These are phyloP conservation scores for Sonneratia caseolaris DNA, from an alignment of 345 rosid genomes.

Conservation along the genomic window DNA sequence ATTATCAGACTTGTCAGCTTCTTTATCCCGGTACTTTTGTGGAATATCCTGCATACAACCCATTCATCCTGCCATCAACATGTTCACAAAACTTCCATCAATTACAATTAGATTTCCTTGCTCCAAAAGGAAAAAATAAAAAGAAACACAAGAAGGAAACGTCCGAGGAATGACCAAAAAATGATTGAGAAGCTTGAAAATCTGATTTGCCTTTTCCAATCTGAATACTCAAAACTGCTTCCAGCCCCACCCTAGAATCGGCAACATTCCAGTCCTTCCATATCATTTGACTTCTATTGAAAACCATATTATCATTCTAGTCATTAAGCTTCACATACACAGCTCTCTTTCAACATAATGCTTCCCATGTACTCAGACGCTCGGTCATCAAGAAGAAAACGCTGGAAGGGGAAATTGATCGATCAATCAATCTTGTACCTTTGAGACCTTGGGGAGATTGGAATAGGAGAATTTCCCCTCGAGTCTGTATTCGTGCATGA, in stretches of 20 bases:
- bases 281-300: neutral
- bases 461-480: slow-evolving; percentile 71
- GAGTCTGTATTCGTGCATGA: slow-evolving; percentile 87
- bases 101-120: neutral
- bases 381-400: too few relatives aligned
- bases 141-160: too few relatives aligned
- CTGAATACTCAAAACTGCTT: neutral
- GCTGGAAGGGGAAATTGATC: too few relatives aligned
- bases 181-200: too few relatives aligned
- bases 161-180: too few relatives aligned
- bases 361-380: neutral
- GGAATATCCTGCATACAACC: slow-evolving; percentile 87
- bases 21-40: slow-evolving; percentile 52
- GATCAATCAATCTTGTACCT: slow-evolving; percentile 23
- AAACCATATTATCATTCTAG: neutral
- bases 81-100: neutral
- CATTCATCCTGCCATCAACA: slow-evolving; percentile 64
- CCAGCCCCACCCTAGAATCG: too few relatives aligned
- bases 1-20: slow-evolving; percentile 9
- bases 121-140: too few relatives aligned
- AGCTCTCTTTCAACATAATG: neutral
- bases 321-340: neutral
- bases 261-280: neutral
- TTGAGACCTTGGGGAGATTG: slow-evolving; percentile 51
- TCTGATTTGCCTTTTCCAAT: too few relatives aligned